phyloP scores from a whole-genome alignment of 2,329 filamentous ascomycete species.

The Fusarium sp. region DNA sequence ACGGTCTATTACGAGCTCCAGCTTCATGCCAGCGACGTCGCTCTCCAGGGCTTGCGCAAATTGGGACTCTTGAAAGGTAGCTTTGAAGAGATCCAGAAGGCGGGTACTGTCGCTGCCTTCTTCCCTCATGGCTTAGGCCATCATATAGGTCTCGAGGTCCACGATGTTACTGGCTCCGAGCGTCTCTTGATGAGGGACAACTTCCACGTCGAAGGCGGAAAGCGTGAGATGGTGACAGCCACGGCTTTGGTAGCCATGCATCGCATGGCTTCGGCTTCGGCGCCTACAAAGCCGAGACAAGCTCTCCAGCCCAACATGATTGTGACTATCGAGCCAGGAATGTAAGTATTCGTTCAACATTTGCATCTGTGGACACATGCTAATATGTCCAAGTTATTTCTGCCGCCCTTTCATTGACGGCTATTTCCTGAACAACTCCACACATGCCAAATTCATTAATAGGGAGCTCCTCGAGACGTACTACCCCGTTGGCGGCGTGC shows the following conservation, averaged over 20 bases:
- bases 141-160: slow-evolving; percentile 75
- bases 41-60: slow-evolving; percentile 75
- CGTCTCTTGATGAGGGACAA: slow-evolving; percentile 52
- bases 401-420: slow-evolving; percentile 79
- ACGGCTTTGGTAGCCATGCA: slow-evolving; percentile 52
- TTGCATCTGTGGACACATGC: neutral
- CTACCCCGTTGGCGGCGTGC: slow-evolving; percentile 86
- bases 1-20: slow-evolving; percentile 80
- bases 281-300: slow-evolving; percentile 53
- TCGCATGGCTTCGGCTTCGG: slow-evolving; percentile 43
- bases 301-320: slow-evolving; percentile 73
- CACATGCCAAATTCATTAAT: slow-evolving; percentile 75
- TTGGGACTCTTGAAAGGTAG: slow-evolving; percentile 80
- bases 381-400: slow-evolving; percentile 71
- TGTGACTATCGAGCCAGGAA: slow-evolving; percentile 83
- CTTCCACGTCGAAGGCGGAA: slow-evolving; percentile 53
- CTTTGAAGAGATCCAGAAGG: slow-evolving; percentile 65
- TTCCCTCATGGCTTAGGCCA: slow-evolving; percentile 76
- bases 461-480: slow-evolving; percentile 73
- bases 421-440: slow-evolving; percentile 71
- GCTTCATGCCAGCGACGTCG: slow-evolving; percentile 77
- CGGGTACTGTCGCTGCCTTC: slow-evolving; percentile 70
- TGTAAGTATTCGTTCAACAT: slow-evolving; percentile 58
- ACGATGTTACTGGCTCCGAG: slow-evolving; percentile 66
- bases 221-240: slow-evolving; percentile 58